A percentile compares a stretch with the other conserved stretches of the same genome.
Conservation (phyloP, 176 grass and related monocot species). For the Chloris gayana region DNA sequence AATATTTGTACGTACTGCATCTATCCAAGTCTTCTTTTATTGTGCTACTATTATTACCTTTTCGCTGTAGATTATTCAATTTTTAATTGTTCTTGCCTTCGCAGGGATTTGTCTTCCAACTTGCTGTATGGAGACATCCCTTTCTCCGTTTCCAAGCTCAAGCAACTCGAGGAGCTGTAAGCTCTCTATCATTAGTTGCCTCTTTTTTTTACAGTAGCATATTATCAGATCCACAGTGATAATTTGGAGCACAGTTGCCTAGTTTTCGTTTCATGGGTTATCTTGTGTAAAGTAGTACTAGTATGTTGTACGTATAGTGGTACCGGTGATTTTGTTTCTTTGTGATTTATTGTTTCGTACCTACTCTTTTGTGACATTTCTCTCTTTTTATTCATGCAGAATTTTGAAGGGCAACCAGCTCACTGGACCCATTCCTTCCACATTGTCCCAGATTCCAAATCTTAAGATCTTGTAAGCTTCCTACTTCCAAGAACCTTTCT, state of each 20-base stretch:
- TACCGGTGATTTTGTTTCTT: slow-evolving; percentile 7
- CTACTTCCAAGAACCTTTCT: slow-evolving; percentile 30
- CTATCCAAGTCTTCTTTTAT: slow-evolving; percentile 43
- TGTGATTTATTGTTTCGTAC: slow-evolving; percentile 1
- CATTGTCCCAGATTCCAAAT: slow-evolving; percentile 91
- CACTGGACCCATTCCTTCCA: slow-evolving; percentile 87
- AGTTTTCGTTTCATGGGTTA: no score
- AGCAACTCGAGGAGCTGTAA: no score
- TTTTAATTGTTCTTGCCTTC: no score
- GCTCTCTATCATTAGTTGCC: no score
- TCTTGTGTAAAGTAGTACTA: no score
- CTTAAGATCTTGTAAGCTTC: slow-evolving; percentile 83
- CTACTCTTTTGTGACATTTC: slow-evolving; percentile 30
- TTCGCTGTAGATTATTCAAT: slow-evolving; percentile 27
- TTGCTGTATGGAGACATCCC: no score
- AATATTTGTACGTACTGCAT: slow-evolving; percentile 61
- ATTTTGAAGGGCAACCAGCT: slow-evolving; percentile 93
- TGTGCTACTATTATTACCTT: slow-evolving; percentile 28
- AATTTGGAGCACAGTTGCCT: no score
- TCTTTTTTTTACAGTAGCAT: background rate
- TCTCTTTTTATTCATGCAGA: slow-evolving; percentile 48
- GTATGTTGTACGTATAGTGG: no score
- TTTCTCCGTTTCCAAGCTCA: no score
- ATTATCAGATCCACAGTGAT: no score
- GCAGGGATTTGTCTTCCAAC: no score